Evolutionary conservation across 2,329 filamentous ascomycete species (phyloP).

Genomic region (Colletotrichum sp.): DNA sequence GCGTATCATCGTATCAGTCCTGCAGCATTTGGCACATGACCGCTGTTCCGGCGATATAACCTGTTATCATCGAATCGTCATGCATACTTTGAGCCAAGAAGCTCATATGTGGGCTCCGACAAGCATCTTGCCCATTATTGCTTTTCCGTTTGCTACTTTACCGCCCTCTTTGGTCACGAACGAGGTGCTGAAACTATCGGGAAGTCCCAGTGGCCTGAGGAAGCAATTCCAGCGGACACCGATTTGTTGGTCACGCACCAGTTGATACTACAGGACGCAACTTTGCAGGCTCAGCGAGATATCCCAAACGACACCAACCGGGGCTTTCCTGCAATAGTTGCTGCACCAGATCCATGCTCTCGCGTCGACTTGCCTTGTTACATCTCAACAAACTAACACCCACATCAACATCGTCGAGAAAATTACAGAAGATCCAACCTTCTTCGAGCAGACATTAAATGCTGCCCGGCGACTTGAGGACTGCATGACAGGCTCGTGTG

Average conservation of each 20-base stretch:
- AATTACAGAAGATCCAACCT: not conserved
- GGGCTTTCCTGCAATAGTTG: not conserved
- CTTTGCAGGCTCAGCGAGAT: not conserved
- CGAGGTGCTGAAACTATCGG: not conserved
- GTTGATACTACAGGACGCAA: not conserved
- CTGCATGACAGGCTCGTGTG: not conserved
- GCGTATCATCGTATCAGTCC: not conserved
- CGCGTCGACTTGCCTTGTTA: not conserved
- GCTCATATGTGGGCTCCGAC: not conserved
- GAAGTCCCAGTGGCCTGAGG: not conserved
- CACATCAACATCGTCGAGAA: not conserved
- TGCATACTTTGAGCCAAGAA: not conserved
- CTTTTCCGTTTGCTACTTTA: not conserved
- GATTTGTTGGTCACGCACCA: not conserved
- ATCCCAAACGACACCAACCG: not conserved
- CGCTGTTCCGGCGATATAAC: not conserved
- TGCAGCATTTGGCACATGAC: constrained; percentile 9
- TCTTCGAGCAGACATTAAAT: not conserved
- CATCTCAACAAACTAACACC: not conserved
- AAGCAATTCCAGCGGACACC: not conserved
- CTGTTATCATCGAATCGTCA: not conserved
- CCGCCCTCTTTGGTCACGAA: not conserved
- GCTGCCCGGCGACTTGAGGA: not conserved
- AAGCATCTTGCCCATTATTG: not conserved
- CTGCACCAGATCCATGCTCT: not conserved